Evolutionary conservation across 768 basidiomycete genomes (phyloP).

Genomic region (Tylopilus subfusipes): DNA sequence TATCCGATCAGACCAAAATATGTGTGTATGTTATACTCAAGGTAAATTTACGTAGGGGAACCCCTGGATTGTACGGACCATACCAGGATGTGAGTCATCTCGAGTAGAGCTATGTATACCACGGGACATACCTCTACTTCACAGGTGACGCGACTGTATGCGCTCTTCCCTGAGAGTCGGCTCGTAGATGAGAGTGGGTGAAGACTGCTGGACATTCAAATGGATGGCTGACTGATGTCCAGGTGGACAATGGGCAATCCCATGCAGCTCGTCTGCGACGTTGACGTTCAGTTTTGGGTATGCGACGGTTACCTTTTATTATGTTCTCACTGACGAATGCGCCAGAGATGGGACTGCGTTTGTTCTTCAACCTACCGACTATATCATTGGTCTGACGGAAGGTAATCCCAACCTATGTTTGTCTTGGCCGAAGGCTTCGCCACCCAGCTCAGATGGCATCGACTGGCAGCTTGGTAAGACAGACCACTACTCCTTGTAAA

Average conservation of each 20-base stretch:
- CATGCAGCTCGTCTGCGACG: constrained; percentile 57
- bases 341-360: constrained; percentile 39
- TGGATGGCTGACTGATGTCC: not conserved
- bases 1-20: not conserved
- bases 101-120: not conserved
- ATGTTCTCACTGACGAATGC: not conserved
- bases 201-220: not conserved
- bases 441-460: constrained; percentile 68
- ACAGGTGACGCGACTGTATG: constrained; percentile 66
- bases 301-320: constrained; percentile 10
- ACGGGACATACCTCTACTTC: constrained; percentile 1
- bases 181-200: constrained; percentile 59
- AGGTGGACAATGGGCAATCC: constrained; percentile 74
- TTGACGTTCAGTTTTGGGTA: constrained; percentile 73
- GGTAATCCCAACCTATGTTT: constrained; percentile 67
- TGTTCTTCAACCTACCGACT: constrained; percentile 70
- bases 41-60: constrained; percentile 45
- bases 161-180: constrained; percentile 58
- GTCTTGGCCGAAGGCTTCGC: constrained; percentile 66
- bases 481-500: not conserved
- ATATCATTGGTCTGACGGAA: constrained; percentile 65
- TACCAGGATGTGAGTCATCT: constrained; percentile 61
- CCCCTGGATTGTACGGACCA: constrained; percentile 71
- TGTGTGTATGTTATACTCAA: not conserved
- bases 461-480: constrained; percentile 79